A percentile compares a stretch with the other conserved stretches of the same genome.
Conservation (phyloP, 768 basidiomycete genomes). For the Phaeotremella fagi region DNA sequence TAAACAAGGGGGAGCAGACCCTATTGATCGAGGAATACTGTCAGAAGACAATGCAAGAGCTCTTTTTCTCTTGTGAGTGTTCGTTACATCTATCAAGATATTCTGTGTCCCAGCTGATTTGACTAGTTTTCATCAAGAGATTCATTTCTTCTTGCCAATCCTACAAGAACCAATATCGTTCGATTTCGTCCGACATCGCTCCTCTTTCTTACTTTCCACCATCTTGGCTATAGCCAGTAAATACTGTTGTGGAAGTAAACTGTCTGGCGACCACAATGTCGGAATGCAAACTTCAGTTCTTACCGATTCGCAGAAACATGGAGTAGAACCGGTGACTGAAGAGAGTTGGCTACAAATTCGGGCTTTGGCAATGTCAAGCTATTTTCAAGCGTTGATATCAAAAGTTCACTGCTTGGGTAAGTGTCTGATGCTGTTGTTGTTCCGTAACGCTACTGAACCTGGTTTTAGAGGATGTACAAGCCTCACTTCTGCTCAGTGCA, state of each 20-base stretch:
- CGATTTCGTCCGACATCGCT: conserved; percentile 6
- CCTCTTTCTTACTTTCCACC: conserved; percentile 10
- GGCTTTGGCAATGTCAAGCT: conserved; percentile 11
- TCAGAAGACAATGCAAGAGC: conserved; percentile 2
- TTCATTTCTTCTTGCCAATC: conserved; percentile 14
- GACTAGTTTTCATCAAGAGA: conserved; percentile 7
- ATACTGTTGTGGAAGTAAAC: conserved; percentile 3
- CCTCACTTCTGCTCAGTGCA: conserved; percentile 1
- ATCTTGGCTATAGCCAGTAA: conserved; percentile 12
- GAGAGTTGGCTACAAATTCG: conserved; percentile 11
- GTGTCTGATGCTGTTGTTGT: not conserved
- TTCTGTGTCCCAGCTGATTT: not conserved
- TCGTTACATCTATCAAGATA: not conserved
- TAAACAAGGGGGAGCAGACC: conserved; percentile 6
- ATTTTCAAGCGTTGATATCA: conserved; percentile 11
- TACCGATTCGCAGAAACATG: too few species aligned
- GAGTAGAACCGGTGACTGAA: conserved; percentile 1
- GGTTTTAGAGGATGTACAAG: conserved; percentile 14
- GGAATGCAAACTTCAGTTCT: too few species aligned
- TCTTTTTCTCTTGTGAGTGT: conserved; percentile 11
- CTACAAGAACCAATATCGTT: conserved; percentile 10
- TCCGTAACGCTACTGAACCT: not conserved
- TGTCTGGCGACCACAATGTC: too few species aligned
- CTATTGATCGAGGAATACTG: conserved; percentile 12
- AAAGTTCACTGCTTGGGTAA: conserved; percentile 18